Base-by-base conservation (phyloP, 805 yeast species). In the Spathaspora girioi region DNA sequence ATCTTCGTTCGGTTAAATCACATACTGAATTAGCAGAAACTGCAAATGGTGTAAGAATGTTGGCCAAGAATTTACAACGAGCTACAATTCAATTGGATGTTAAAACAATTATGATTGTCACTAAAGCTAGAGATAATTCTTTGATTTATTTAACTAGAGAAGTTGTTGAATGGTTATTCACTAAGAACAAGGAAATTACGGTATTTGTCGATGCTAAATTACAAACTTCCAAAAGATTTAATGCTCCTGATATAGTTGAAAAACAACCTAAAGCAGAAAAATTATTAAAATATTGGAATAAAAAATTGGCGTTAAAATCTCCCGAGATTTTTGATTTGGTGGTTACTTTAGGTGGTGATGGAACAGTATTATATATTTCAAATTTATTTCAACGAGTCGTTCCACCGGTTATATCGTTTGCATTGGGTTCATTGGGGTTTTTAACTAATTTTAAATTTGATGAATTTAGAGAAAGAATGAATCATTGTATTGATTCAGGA, bases 91-190 rank as follows among this genome's bases (percentile, higher is more conserved):
- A 83, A 58, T 67, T 90, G 18, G 84, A 86, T 50, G 83, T 87
- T 17, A 78, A 79, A 44, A 82, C 88, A 15, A 81, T 90, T 17
- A 78, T 90, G 82, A 81, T 90, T 12, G 91, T 91, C 17, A 90
- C 97, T n/a, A 90, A 90, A 66, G 94, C 96, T 1, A 77, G 96
- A 50, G 97, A 91, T 64, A 84, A 87, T 58, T 83, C 90, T 6
- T 70, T 91, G 48, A 82, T 87, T 6, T 84, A 81, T 60, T 70
- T 89, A 45, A 88, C 97, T 0, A 75, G 93, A 51, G 94, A 88
- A 60, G 73, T 91, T 56, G 84, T 89, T 1, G 89, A 83, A 59
- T 91, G 94, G 93, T 66, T 90, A 27, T 64, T 90, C 38, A 56
- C 67, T 14, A 57, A 69, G 20, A 65, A 68, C 29, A 60, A 61